These are phyloP conservation scores for Fusarium hostae DNA, from an alignment of 2,329 filamentous ascomycete genomes.

Conservation along the genomic window DNA sequence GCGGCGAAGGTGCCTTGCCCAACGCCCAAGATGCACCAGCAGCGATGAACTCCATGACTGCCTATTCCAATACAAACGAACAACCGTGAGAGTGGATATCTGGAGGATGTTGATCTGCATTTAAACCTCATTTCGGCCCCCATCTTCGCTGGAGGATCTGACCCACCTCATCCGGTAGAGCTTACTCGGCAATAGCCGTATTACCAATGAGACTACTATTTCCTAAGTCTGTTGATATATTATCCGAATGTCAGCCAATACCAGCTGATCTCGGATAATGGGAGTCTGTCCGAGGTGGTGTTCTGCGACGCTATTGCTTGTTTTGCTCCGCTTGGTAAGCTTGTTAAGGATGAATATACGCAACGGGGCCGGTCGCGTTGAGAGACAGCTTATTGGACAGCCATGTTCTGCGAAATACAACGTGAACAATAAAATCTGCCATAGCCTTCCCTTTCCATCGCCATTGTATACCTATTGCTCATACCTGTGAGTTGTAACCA, in stretches of 20 bases:
- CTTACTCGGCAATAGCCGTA: neutral
- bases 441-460: too few relatives aligned
- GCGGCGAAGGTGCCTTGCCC: neutral
- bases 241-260: neutral
- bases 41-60: constrained; percentile 20
- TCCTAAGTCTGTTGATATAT: neutral
- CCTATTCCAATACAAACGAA: fast-evolving
- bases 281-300: neutral
- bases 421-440: too few relatives aligned
- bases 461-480: too few relatives aligned
- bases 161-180: neutral
- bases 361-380: fast-evolving
- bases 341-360: neutral
- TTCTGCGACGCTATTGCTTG: neutral
- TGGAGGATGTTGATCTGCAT: neutral
- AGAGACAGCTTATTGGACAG: too few relatives aligned
- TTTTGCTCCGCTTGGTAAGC: neutral
- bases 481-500: too few relatives aligned
- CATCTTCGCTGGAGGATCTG: neutral
- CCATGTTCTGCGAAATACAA: too few relatives aligned
- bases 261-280: neutral
- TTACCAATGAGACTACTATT: neutral
- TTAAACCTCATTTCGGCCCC: neutral
- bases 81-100: fast-evolving
- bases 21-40: constrained; percentile 25